Percentiles rank a stretch among this genome's conserved stretches.
These are phyloP conservation scores for Salix caprea DNA, from an alignment of 345 rosid genomes.

Conservation along the genomic window DNA sequence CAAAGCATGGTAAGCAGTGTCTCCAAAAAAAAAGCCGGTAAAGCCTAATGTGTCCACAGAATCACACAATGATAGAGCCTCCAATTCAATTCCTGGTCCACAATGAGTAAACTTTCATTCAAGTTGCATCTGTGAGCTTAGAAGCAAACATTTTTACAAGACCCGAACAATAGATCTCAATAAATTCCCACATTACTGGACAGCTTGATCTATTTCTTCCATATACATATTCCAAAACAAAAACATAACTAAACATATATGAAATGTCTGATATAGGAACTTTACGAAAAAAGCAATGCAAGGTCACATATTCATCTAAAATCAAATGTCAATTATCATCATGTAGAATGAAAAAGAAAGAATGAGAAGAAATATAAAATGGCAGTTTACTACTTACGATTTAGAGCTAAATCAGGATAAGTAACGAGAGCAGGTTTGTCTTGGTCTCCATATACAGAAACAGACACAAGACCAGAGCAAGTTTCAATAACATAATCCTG, in stretches of 20 bases:
- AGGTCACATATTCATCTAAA: not conserved
- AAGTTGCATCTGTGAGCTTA: not conserved
- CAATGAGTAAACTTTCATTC: not conserved
- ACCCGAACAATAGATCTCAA: slow-evolving; percentile 1
- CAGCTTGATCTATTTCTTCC: not conserved
- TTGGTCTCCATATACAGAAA: slow-evolving; percentile 82
- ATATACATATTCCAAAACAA: not conserved
- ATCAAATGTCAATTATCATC: not conserved
- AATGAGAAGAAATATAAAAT: not conserved
- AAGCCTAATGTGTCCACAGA: not conserved
- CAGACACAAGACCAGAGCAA: slow-evolving; percentile 58
- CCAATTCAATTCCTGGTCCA: not conserved
- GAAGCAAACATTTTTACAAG: not conserved
- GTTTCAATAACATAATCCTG: slow-evolving; percentile 77
- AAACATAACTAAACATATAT: not conserved
- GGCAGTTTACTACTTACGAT: slow-evolving; percentile 52
- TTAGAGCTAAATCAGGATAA: slow-evolving; percentile 87
- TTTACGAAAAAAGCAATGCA: not conserved
- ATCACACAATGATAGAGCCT: not conserved
- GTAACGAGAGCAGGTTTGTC: slow-evolving; percentile 96
- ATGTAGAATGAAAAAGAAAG: not conserved
- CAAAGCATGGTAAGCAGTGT: not conserved
- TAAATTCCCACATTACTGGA: not conserved
- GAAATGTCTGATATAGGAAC: not conserved
- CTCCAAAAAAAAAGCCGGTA: no score